Conservation (phyloP, 2,329 filamentous ascomycete genomes). For the Pyricularia grisea region DNA sequence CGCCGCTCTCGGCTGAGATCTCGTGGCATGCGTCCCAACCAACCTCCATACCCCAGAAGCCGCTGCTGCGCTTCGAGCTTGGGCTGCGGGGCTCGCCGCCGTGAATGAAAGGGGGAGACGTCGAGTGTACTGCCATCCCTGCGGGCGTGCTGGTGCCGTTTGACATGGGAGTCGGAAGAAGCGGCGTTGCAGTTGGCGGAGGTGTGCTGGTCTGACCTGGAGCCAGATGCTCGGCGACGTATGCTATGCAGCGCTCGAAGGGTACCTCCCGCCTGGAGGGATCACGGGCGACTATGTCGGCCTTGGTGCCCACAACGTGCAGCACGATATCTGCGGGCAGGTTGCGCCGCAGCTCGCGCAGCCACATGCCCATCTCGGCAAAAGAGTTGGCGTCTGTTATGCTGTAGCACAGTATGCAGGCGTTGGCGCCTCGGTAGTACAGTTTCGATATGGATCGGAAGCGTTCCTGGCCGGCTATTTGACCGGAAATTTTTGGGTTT, state of each 20-base stretch:
- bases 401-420: slow-evolving; percentile 88
- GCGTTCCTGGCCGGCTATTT: slow-evolving; percentile 76
- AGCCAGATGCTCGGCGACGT: slow-evolving; percentile 84
- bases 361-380: slow-evolving; percentile 85
- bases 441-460: slow-evolving; percentile 91
- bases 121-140: background rate
- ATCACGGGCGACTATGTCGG: slow-evolving; percentile 81
- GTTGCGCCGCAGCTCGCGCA: slow-evolving; percentile 74
- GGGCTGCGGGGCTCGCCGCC: slow-evolving; percentile 47
- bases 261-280: slow-evolving; percentile 73
- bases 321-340: slow-evolving; percentile 71
- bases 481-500: background rate
- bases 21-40: slow-evolving; percentile 98
- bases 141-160: slow-evolving; percentile 5
- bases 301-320: slow-evolving; percentile 92
- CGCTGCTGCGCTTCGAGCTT: slow-evolving; percentile 57
- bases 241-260: slow-evolving; percentile 92
- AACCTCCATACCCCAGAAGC: slow-evolving; percentile 85
- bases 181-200: slow-evolving; percentile 46
- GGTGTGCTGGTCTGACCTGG: slow-evolving; percentile 60
- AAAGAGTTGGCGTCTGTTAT: slow-evolving; percentile 83
- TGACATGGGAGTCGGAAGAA: slow-evolving; percentile 11
- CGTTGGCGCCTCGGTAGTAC: slow-evolving; percentile 93
- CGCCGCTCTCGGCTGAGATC: slow-evolving; percentile 86
- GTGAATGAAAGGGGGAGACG: slow-evolving; percentile 10